Conservation (phyloP, 306 rosid species). For the Astragalus glycyphyllos region DNA sequence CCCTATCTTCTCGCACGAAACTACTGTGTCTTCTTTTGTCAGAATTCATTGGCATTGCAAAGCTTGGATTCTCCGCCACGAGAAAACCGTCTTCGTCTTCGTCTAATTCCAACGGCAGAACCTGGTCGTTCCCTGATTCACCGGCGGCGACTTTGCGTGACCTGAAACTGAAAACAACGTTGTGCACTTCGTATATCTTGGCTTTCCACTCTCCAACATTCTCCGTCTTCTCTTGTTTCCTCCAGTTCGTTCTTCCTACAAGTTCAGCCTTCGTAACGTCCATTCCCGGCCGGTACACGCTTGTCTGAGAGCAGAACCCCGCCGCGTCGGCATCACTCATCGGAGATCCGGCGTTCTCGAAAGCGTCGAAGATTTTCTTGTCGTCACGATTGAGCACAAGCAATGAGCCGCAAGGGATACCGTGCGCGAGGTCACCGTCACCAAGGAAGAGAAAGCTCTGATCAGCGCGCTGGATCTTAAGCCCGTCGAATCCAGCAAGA, state of each 20-base stretch:
- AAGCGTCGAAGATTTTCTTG: slow-evolving; percentile 77
- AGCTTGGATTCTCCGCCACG: slow-evolving; percentile 85
- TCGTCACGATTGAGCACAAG: slow-evolving; percentile 85
- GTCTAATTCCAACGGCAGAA: slow-evolving; percentile 79
- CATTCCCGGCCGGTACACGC: slow-evolving; percentile 93
- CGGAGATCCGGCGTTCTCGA: slow-evolving; percentile 77
- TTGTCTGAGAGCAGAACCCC: slow-evolving; percentile 83
- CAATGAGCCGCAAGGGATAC: slow-evolving; percentile 60
- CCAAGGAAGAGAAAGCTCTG: slow-evolving; percentile 97
- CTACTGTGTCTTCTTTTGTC: slow-evolving; percentile 88
- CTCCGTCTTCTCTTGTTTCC: slow-evolving; percentile 89
- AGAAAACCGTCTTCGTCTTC: slow-evolving; percentile 95
- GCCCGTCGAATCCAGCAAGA: slow-evolving; percentile 83
- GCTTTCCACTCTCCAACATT: slow-evolving; percentile 93
- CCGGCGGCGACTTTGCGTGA: slow-evolving; percentile 68
- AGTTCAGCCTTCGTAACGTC: slow-evolving; percentile 92
- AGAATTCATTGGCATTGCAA: slow-evolving; percentile 42
- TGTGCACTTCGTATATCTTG: slow-evolving; percentile 78
- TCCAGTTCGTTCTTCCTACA: slow-evolving; percentile 87
- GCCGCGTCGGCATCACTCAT: slow-evolving; percentile 81
- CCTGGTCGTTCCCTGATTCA: slow-evolving; percentile 73
- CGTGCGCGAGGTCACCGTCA: slow-evolving; percentile 66
- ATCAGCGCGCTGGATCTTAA: slow-evolving; percentile 93
- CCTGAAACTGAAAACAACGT: slow-evolving; percentile 86
- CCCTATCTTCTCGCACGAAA: slow-evolving; percentile 81